Conservation (phyloP, 2,329 filamentous ascomycete species). For the Fusarium sp. region DNA sequence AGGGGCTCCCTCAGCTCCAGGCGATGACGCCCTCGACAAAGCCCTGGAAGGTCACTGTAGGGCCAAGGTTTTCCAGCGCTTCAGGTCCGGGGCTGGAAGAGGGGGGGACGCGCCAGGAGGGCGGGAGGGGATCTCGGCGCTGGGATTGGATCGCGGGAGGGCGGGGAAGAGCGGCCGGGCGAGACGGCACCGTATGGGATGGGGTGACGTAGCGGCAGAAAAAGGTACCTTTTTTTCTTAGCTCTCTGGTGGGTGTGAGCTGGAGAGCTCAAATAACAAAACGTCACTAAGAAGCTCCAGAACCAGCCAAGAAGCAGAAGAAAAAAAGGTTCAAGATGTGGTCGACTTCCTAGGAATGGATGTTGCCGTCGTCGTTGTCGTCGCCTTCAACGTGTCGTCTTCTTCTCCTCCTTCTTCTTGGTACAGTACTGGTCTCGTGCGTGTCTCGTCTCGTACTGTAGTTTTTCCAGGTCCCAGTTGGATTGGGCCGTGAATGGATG, state of each 20-base stretch:
- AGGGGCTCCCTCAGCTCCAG: constrained; percentile 22
- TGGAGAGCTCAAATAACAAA: background rate
- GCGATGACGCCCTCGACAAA: constrained; percentile 26
- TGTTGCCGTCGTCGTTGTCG: background rate
- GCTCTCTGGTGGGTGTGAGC: background rate
- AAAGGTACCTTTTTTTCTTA: background rate
- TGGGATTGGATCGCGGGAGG: constrained; percentile 28
- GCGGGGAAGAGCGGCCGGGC: constrained; percentile 18
- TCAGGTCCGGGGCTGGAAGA: background rate
- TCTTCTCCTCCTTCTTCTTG: background rate
- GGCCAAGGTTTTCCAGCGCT: constrained; percentile 6
- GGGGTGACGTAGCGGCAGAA: constrained; percentile 30
- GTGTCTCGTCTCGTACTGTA: background rate
- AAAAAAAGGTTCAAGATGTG: background rate
- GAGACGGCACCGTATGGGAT: background rate
- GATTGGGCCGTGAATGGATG: background rate
- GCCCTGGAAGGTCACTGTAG: background rate
- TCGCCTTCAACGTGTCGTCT: background rate
- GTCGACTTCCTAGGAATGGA: background rate
- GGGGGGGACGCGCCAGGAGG: background rate
- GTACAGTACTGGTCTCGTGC: background rate
- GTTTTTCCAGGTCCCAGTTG: background rate
- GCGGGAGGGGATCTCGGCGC: background rate
- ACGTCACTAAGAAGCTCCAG: background rate
- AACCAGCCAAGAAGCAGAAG: background rate